Conservation (phyloP, 129 eudicot genomes). For the Scalesia atractyloides region DNA sequence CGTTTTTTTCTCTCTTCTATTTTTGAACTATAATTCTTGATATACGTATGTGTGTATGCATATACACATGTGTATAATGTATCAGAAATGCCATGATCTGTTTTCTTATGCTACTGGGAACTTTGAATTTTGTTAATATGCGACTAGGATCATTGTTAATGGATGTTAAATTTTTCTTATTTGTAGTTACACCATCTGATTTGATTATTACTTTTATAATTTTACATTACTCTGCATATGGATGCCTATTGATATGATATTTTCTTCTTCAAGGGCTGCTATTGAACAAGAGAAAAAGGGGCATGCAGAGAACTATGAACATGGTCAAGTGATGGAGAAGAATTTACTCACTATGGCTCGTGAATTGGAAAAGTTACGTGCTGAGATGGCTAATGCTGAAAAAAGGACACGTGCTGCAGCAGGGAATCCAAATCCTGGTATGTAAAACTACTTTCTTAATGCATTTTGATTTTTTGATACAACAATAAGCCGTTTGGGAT, state of each 20-base stretch:
- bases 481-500: not conserved
- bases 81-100: not conserved
- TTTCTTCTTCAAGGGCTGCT: slow-evolving; percentile 60
- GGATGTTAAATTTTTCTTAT: slow-evolving; percentile 6
- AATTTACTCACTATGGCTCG: slow-evolving; percentile 83
- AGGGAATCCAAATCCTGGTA: slow-evolving; percentile 80
- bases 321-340: slow-evolving; percentile 91
- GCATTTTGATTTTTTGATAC: not conserved
- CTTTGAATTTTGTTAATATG: not conserved
- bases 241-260: slow-evolving; percentile 2
- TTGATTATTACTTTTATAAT: not conserved
- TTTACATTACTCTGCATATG: slow-evolving; percentile 1
- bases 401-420: slow-evolving; percentile 82
- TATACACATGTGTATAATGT: not conserved
- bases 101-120: slow-evolving; percentile 6
- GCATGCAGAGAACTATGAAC: slow-evolving; percentile 87
- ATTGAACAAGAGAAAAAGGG: slow-evolving; percentile 91
- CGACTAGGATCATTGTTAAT: not conserved
- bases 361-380: slow-evolving; percentile 91
- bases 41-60: not conserved
- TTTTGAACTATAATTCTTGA: not conserved
- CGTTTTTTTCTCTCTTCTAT: not conserved
- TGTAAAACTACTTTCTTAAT: not conserved
- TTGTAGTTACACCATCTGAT: not conserved
- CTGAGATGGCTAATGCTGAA: slow-evolving; percentile 94